Percentiles rank a stretch among this genome's conserved stretches.
phyloP scores from a whole-genome alignment of 495 filamentous ascomycete genomes.

The Daldinia bambusicola region DNA sequence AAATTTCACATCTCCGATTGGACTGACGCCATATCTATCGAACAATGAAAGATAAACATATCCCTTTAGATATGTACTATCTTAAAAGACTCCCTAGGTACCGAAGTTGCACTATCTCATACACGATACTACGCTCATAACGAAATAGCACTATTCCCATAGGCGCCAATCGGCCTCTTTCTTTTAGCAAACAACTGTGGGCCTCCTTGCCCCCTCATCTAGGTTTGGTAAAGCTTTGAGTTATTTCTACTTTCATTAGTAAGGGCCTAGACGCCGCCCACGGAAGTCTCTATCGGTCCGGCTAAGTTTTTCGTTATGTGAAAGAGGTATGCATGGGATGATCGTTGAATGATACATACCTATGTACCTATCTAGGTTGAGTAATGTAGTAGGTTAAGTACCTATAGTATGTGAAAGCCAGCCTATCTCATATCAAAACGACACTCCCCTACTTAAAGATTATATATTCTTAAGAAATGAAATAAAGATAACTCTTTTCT shows the following conservation, averaged over 20 bases:
- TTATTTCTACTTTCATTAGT: constrained; percentile 12
- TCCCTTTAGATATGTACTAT: neutral
- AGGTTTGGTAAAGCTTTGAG: neutral
- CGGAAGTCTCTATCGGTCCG: neutral
- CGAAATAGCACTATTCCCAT: constrained; percentile 7
- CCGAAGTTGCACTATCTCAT: too few species aligned
- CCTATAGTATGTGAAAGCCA: neutral
- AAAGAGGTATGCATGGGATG: neutral
- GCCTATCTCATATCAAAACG: neutral
- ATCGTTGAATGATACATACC: neutral
- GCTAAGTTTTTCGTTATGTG: neutral
- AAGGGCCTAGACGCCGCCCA: constrained; percentile 16
- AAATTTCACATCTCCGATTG: neutral
- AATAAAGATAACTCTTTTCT: too few species aligned
- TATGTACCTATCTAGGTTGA: too few species aligned
- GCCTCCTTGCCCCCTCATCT: neutral
- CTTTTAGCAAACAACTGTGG: constrained; percentile 17
- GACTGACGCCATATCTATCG: neutral
- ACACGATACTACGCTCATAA: neutral
- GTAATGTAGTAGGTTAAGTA: neutral
- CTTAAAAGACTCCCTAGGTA: neutral
- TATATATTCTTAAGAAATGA: neutral
- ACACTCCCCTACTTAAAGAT: too few species aligned
- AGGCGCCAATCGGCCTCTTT: constrained; percentile 4
- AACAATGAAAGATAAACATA: neutral